phyloP scores from a whole-genome alignment of 139 green algal species.

The Chlamydomonas sp. region DNA sequence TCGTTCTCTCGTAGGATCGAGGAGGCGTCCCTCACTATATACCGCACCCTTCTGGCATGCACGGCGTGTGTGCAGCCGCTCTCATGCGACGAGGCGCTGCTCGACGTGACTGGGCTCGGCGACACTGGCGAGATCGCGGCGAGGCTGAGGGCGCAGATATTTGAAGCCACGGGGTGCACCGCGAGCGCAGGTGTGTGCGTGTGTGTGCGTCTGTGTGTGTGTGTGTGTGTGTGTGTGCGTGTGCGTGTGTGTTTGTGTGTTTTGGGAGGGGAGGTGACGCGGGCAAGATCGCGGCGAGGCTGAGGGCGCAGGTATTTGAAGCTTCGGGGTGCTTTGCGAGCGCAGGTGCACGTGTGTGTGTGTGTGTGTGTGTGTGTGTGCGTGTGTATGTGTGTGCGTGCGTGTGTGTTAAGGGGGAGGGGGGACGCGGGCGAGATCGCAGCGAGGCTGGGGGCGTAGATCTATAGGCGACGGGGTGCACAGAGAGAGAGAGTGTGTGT shows the following conservation, averaged over 20 bases:
- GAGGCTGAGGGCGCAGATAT: conserved; percentile 39
- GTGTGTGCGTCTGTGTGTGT: no score
- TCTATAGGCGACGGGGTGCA: conserved; percentile 36
- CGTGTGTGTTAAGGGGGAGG: conserved; percentile 76
- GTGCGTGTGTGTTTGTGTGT: no score
- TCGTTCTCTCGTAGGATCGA: conserved; percentile 23
- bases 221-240: no score
- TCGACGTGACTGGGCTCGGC: conserved; percentile 80
- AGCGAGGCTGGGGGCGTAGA: conserved; percentile 26
- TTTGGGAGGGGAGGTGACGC: conserved; percentile 46
- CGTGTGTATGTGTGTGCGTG: no score
- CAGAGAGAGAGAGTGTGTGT: conserved; percentile 9
- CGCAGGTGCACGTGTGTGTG: background rate
- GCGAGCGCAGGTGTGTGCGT: conserved; percentile 15
- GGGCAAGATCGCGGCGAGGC: conserved; percentile 24
- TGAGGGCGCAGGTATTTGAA: conserved; percentile 36
- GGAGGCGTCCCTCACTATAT: no score
- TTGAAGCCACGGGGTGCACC: conserved; percentile 27
- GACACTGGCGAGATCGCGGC: conserved; percentile 48
- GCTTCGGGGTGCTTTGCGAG: conserved; percentile 24
- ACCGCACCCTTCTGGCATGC: conserved; percentile 67
- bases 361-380: conserved; percentile 9
- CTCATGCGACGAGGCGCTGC: conserved; percentile 89
- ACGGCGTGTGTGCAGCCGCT: conserved; percentile 72
- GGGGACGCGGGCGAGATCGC: conserved; percentile 53